Evolutionary conservation across 306 rosid genomes (phyloP).

Genomic region (Fagus sylvatica): DNA sequence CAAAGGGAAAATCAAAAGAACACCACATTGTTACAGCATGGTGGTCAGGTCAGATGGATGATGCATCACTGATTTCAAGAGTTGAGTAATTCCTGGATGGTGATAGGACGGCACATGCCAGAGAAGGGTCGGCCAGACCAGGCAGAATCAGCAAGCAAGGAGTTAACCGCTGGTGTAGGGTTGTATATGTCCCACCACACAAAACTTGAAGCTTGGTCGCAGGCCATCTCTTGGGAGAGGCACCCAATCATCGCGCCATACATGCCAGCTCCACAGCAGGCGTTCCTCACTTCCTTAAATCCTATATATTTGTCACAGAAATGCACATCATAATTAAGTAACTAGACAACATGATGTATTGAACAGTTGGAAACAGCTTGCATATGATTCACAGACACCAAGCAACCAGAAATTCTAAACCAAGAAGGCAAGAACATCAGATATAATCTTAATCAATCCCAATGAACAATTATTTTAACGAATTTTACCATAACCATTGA

Average conservation of each 20-base stretch:
- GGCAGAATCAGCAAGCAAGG: conserved; percentile 67
- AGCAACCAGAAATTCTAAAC: no score
- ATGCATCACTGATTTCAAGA: conserved; percentile 15
- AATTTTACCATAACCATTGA: no score
- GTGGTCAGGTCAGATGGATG: background rate
- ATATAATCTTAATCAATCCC: no score
- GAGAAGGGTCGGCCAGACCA: conserved; percentile 64
- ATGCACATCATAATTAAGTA: background rate
- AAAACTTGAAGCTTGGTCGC: conserved; percentile 42
- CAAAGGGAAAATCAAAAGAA: no score
- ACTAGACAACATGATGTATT: background rate
- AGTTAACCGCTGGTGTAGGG: conserved; percentile 68
- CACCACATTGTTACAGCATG: no score
- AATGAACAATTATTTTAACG: no score
- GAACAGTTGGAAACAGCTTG: no score
- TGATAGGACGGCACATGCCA: conserved; percentile 54
- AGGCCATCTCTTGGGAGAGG: conserved; percentile 62
- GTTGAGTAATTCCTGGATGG: conserved; percentile 47
- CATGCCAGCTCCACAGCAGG: conserved; percentile 78
- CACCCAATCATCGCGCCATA: conserved; percentile 77
- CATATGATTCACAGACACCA: no score
- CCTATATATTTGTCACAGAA: conserved; percentile 27
- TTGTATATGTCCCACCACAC: conserved; percentile 88
- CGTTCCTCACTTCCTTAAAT: conserved; percentile 46
- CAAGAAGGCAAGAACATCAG: no score